Conservation (phyloP, 805 yeast species). For the Ascoidea tarda region DNA sequence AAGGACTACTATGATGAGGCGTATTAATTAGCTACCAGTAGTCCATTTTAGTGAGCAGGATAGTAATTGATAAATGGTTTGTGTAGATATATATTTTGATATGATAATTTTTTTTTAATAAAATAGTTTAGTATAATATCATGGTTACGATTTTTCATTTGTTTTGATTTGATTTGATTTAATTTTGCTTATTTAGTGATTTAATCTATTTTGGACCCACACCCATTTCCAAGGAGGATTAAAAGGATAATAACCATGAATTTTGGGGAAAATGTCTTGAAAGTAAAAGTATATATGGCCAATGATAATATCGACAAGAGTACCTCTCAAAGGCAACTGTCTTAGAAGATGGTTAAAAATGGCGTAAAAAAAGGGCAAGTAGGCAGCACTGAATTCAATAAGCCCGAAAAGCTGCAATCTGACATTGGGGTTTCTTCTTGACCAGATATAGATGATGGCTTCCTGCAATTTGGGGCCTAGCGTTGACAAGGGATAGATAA, state of each 20-base stretch:
- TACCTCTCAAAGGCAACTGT: slow-evolving; percentile 1
- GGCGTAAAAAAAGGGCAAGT: slow-evolving; percentile 5
- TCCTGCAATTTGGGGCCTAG: slow-evolving; percentile 5
- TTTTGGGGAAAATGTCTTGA: slow-evolving; percentile 6
- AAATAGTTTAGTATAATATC: background rate
- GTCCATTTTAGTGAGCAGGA: no score
- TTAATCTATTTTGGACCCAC: background rate
- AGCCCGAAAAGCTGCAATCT: slow-evolving; percentile 5
- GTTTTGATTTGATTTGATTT: no score
- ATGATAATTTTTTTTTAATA: no score
- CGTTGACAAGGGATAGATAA: background rate
- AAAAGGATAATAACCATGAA: slow-evolving; percentile 6
- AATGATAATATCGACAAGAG: background rate
- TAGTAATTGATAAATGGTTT: no score
- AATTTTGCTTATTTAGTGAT: background rate
- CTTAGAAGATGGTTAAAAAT: background rate
- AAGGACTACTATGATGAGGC: background rate
- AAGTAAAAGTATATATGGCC: slow-evolving; percentile 5
- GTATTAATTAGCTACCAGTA: no score
- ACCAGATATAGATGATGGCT: slow-evolving; percentile 5
- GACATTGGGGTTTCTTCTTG: slow-evolving; percentile 2
- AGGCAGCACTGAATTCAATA: slow-evolving; percentile 3
- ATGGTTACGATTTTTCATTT: no score
- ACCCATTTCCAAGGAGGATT: slow-evolving; percentile 2
- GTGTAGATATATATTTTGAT: no score